These are phyloP conservation scores for Carex arenaria DNA, from an alignment of 202 grass and related monocot genomes.

Conservation along the genomic window DNA sequence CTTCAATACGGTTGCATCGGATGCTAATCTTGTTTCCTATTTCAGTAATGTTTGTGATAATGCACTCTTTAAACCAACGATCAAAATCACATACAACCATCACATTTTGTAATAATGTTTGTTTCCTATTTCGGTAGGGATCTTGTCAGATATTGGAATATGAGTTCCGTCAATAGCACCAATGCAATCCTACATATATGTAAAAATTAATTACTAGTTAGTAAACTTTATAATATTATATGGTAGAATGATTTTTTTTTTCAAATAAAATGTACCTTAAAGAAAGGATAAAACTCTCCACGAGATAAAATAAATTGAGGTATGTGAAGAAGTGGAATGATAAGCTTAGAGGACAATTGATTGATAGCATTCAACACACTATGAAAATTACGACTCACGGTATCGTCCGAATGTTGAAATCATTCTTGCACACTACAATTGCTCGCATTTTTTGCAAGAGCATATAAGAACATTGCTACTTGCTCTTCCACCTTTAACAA, in stretches of 20 bases:
- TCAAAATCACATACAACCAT: conserved; percentile 37
- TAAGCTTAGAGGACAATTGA: not conserved
- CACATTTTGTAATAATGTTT: conserved; percentile 25
- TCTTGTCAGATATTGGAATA: not conserved
- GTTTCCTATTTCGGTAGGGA: conserved; percentile 20
- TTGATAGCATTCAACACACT: not conserved
- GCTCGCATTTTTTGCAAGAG: conserved; percentile 28
- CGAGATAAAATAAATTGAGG: not conserved
- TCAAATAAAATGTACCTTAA: conserved; percentile 6
- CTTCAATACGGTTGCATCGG: conserved; percentile 19
- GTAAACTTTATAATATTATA: too few relatives aligned
- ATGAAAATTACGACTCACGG: not conserved
- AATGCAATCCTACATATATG: conserved; percentile 1
- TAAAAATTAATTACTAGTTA: too few relatives aligned
- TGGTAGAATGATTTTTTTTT: not conserved
- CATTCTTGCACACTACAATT: not conserved
- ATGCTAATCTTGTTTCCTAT: too few relatives aligned
- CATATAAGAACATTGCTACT: conserved; percentile 26
- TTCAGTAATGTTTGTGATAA: too few relatives aligned
- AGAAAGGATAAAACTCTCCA: conserved; percentile 17
- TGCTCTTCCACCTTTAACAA: not conserved
- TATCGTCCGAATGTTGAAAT: conserved; percentile 30
- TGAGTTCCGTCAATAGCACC: conserved; percentile 21
- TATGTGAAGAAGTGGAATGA: not conserved
- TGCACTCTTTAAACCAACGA: conserved; percentile 8